Evolutionary conservation across 768 basidiomycete species (phyloP).

Genomic region (Naematelia aurantialba): DNA sequence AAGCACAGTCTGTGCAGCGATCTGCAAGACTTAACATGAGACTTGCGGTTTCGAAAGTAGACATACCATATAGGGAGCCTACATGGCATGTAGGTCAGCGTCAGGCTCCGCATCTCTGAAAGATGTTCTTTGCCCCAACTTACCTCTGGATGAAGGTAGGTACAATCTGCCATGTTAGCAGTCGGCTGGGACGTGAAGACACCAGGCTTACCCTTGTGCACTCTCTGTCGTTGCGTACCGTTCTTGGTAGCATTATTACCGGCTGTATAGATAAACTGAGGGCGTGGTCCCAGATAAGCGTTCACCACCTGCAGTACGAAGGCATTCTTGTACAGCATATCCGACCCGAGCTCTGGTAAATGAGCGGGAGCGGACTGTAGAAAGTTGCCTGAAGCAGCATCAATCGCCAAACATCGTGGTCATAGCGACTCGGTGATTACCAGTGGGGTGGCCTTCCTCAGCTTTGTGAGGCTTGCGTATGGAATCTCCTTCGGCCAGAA

Average conservation of each 20-base stretch:
- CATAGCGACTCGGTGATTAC: too few species aligned
- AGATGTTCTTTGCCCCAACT: not conserved
- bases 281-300: slow-evolving; percentile 1
- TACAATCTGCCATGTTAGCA: slow-evolving; percentile 3
- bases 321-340: slow-evolving; percentile 4
- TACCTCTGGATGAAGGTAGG: not conserved
- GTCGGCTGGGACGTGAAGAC: not conserved
- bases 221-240: not conserved
- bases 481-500: not conserved
- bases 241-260: slow-evolving; percentile 3
- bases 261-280: slow-evolving; percentile 4
- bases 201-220: slow-evolving; percentile 1
- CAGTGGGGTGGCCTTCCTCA: slow-evolving; percentile 1
- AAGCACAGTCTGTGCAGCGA: slow-evolving; percentile 1
- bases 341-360: slow-evolving; percentile 3
- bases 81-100: not conserved
- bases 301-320: slow-evolving; percentile 4
- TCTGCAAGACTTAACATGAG: not conserved
- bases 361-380: not conserved
- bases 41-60: not conserved
- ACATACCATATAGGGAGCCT: slow-evolving; percentile 4
- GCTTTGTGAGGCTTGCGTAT: slow-evolving; percentile 10
- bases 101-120: not conserved
- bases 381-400: slow-evolving; percentile 1
- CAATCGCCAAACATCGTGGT: too few species aligned